phyloP scores from a whole-genome alignment of 1,139 yeast genomes.

The Yamadazyma dendronema region DNA sequence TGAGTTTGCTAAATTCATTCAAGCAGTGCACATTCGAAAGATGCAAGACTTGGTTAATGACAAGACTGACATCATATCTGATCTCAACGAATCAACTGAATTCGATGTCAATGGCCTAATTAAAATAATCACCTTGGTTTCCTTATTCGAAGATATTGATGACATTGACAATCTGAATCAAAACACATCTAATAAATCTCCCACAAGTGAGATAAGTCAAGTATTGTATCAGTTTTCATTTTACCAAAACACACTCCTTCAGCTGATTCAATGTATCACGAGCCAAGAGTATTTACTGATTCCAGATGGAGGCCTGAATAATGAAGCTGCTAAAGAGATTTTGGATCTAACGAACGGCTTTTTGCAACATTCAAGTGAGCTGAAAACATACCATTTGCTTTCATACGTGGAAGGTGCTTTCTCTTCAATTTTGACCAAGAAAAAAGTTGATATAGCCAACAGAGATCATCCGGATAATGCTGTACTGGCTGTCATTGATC shows the following conservation, averaged over 20 bases:
- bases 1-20: conserved; percentile 32
- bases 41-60: conserved; percentile 20
- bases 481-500: conserved; percentile 22
- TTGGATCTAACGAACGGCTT: background rate
- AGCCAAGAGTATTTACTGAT: background rate
- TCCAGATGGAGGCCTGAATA: background rate
- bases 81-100: conserved; percentile 21
- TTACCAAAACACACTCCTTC: conserved; percentile 20
- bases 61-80: conserved; percentile 16
- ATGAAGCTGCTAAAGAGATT: background rate
- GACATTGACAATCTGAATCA: background rate
- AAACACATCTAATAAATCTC: background rate
- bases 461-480: conserved; percentile 20
- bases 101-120: conserved; percentile 26
- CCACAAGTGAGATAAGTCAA: conserved; percentile 13
- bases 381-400: no score
- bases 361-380: background rate
- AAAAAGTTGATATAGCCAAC: no score
- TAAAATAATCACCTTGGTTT: conserved; percentile 37
- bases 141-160: conserved; percentile 12
- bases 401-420: background rate
- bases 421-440: conserved; percentile 9
- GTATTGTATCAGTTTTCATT: conserved; percentile 19
- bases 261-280: conserved; percentile 30
- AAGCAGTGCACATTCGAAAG: conserved; percentile 19